Evolutionary conservation across 108 stramenopile species (phyloP).

Genomic region (Conticribra weissflogii): DNA sequence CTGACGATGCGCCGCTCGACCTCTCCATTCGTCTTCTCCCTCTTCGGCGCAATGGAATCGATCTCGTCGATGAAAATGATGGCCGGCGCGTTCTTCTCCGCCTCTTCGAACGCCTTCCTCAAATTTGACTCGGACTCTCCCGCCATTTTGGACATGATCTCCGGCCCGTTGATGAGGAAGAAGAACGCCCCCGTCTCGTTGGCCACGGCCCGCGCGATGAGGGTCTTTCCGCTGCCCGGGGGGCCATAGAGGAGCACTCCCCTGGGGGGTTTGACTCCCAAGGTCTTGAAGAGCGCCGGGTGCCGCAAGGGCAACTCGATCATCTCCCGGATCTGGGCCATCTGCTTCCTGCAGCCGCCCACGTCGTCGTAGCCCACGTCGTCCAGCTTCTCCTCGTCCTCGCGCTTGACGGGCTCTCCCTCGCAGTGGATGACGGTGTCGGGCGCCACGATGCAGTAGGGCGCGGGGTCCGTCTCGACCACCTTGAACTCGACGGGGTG

Average conservation of each 20-base stretch:
- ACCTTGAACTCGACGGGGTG: slow-evolving; percentile 99
- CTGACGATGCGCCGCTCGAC: slow-evolving; percentile 98
- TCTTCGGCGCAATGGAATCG: slow-evolving; percentile 99
- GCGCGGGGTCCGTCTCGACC: slow-evolving; percentile 97
- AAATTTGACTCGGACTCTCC: slow-evolving; percentile 99
- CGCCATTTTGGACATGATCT: slow-evolving; percentile 99
- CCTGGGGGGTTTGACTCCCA: slow-evolving; percentile 99
- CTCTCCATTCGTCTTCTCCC: slow-evolving; percentile 99
- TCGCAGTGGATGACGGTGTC: slow-evolving; percentile 99
- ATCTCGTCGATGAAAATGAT: slow-evolving; percentile 99
- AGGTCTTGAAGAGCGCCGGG: slow-evolving; percentile 98
- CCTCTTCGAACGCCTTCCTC: slow-evolving; percentile 98
- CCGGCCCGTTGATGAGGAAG: slow-evolving; percentile 99
- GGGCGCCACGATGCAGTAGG: slow-evolving; percentile 98
- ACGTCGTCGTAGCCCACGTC: slow-evolving; percentile 99
- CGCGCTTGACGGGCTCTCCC: slow-evolving; percentile 98
- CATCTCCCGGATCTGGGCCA: slow-evolving; percentile 99
- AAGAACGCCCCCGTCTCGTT: slow-evolving; percentile 99
- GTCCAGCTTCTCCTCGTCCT: slow-evolving; percentile 98
- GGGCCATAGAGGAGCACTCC: slow-evolving; percentile 99
- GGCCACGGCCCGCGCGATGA: slow-evolving; percentile 99
- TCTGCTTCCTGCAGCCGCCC: slow-evolving; percentile 97
- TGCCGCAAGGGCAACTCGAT: slow-evolving; percentile 99
- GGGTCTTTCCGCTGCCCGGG: slow-evolving; percentile 98
- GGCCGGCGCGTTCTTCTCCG: slow-evolving; percentile 99